Evolutionary conservation across 2,329 filamentous ascomycete genomes (phyloP).

Genomic region (Akanthomyces uredinophilus): DNA sequence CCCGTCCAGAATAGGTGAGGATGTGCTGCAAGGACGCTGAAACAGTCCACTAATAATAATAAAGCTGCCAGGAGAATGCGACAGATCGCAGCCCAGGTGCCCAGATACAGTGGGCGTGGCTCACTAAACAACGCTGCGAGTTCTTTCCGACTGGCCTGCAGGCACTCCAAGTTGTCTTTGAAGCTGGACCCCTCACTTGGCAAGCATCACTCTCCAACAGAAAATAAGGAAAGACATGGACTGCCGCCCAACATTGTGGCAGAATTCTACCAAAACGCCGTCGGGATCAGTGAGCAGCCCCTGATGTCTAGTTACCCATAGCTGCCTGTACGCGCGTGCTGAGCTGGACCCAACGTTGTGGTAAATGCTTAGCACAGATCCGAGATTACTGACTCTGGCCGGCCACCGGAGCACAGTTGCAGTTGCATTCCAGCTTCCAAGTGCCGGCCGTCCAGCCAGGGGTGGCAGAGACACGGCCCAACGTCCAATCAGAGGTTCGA

Average conservation of each 20-base stretch:
- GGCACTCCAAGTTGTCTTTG: too few species aligned
- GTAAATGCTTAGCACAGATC: not conserved
- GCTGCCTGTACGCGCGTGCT: not conserved
- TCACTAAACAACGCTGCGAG: not conserved
- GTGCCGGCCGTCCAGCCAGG: not conserved
- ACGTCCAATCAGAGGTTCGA: not conserved
- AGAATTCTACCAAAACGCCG: too few species aligned
- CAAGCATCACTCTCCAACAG: too few species aligned
- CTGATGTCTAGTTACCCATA: not conserved
- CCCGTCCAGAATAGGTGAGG: not conserved
- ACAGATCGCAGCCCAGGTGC: not conserved
- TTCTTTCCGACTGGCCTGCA: not conserved
- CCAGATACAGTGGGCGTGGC: not conserved
- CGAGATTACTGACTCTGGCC: constrained; percentile 4
- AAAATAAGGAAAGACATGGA: too few species aligned
- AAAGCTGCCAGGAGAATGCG: not conserved
- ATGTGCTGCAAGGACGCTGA: not conserved
- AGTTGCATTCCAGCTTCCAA: not conserved
- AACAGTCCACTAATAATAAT: not conserved
- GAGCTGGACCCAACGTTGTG: not conserved
- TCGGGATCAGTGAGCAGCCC: not conserved
- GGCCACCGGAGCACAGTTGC: not conserved
- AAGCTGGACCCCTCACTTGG: too few species aligned
- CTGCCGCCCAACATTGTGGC: too few species aligned
- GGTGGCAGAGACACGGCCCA: not conserved